Percentiles rank a stretch among this genome's conserved stretches.
phyloP scores from a whole-genome alignment of 2,329 filamentous ascomycete genomes.

The Ceratocystis lukuohia region DNA sequence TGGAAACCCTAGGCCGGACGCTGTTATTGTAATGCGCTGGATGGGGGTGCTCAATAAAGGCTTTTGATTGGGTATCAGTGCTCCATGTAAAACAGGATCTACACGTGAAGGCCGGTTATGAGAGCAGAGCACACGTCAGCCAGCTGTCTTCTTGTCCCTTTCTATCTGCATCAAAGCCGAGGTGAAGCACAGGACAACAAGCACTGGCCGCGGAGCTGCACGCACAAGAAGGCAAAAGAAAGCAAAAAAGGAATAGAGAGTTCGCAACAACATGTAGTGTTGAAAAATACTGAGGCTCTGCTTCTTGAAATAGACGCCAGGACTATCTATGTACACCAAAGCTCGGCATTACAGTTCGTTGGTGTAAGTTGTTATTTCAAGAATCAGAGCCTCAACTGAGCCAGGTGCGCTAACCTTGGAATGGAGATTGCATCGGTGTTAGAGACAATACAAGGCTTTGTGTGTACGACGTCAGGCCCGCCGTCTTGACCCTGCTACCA shows the following conservation, averaged over 20 bases:
- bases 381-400: background rate
- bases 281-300: background rate
- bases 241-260: too few relatives aligned
- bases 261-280: background rate
- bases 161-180: background rate
- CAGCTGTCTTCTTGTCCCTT: background rate
- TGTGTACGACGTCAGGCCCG: background rate
- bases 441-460: background rate
- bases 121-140: background rate
- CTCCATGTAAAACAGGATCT: constrained; percentile 1
- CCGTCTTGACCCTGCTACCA: background rate
- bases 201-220: background rate
- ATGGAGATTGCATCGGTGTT: too few relatives aligned
- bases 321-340: too few relatives aligned
- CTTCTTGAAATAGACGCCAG: background rate
- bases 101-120: background rate
- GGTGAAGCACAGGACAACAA: background rate
- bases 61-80: background rate
- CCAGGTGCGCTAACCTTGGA: too few relatives aligned
- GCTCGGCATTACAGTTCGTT: background rate
- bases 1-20: too few relatives aligned
- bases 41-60: too few relatives aligned
- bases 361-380: background rate
- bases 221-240: background rate
- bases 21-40: too few relatives aligned